Percentiles rank a stretch among this genome's conserved stretches.
These are phyloP conservation scores for Sabuloglossum arenarium DNA, from an alignment of 495 filamentous ascomycete genomes.

Conservation along the genomic window DNA sequence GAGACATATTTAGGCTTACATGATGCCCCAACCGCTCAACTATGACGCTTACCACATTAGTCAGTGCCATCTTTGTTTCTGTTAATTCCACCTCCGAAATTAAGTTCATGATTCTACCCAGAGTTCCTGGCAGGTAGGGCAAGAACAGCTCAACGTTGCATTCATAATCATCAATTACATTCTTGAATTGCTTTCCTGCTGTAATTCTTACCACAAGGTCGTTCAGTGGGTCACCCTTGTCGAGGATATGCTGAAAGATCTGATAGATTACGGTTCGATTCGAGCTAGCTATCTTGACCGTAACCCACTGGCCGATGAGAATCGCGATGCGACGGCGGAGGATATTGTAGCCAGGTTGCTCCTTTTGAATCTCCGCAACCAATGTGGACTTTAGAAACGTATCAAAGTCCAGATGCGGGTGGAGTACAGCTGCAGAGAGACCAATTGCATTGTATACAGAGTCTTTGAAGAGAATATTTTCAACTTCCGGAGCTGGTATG, in stretches of 20 bases:
- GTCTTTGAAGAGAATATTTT: constrained; percentile 67
- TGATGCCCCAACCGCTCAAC: constrained; percentile 60
- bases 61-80: constrained; percentile 70
- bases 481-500: constrained; percentile 27
- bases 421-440: constrained; percentile 55
- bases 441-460: constrained; percentile 87
- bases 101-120: constrained; percentile 49
- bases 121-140: constrained; percentile 47
- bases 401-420: constrained; percentile 57
- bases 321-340: constrained; percentile 79
- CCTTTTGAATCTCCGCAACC: constrained; percentile 56
- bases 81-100: constrained; percentile 61
- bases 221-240: constrained; percentile 54
- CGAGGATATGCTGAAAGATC: constrained; percentile 75
- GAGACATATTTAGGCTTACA: constrained; percentile 22
- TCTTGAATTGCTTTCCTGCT: constrained; percentile 62
- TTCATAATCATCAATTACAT: constrained; percentile 63
- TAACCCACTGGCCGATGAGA: constrained; percentile 72
- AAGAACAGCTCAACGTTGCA: constrained; percentile 49
- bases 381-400: constrained; percentile 51
- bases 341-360: constrained; percentile 58
- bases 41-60: constrained; percentile 63
- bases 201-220: constrained; percentile 86
- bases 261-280: constrained; percentile 60
- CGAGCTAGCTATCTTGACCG: constrained; percentile 41